Percentiles rank a stretch among this genome's conserved stretches.
These are phyloP conservation scores for Suillus alpinus DNA, from an alignment of 768 basidiomycete species.

Conservation along the genomic window DNA sequence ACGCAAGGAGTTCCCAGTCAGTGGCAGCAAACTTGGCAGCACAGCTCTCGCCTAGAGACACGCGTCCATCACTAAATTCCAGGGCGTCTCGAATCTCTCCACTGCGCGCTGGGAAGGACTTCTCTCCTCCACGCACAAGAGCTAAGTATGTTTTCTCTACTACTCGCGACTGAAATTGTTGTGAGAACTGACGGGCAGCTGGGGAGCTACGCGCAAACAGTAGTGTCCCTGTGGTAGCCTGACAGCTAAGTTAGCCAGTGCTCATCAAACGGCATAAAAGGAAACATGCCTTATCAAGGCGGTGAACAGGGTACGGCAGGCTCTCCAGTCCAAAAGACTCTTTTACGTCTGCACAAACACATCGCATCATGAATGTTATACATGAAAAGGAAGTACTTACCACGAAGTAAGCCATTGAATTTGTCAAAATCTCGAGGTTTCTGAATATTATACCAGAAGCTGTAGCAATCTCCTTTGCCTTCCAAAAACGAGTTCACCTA, in stretches of 20 bases:
- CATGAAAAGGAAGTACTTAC: constrained; percentile 21
- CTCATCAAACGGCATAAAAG: neutral
- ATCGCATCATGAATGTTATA: neutral
- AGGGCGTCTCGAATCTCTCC: constrained; percentile 46
- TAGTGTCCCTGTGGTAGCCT: constrained; percentile 65
- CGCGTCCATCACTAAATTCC: constrained; percentile 44
- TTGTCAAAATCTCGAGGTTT: constrained; percentile 25
- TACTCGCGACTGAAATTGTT: constrained; percentile 48
- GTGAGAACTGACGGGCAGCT: constrained; percentile 46
- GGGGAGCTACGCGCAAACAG: constrained; percentile 47
- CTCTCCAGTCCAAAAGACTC: constrained; percentile 29
- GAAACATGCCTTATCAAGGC: constrained; percentile 58
- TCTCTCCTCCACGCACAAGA: constrained; percentile 51
- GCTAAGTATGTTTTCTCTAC: constrained; percentile 64
- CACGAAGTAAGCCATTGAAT: constrained; percentile 37
- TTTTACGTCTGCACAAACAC: constrained; percentile 23
- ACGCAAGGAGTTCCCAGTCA: constrained; percentile 59
- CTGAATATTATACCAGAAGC: neutral
- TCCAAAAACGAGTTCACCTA: constrained; percentile 11
- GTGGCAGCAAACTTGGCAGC: constrained; percentile 31
- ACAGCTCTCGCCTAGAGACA: constrained; percentile 30
- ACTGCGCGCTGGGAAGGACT: constrained; percentile 39
- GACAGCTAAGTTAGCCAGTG: neutral
- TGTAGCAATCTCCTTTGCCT: neutral
- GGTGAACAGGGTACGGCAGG: constrained; percentile 54